Percentiles rank a stretch among this genome's conserved stretches.
phyloP scores from a whole-genome alignment of 345 rosid genomes.

The Citrus mangshanensis region DNA sequence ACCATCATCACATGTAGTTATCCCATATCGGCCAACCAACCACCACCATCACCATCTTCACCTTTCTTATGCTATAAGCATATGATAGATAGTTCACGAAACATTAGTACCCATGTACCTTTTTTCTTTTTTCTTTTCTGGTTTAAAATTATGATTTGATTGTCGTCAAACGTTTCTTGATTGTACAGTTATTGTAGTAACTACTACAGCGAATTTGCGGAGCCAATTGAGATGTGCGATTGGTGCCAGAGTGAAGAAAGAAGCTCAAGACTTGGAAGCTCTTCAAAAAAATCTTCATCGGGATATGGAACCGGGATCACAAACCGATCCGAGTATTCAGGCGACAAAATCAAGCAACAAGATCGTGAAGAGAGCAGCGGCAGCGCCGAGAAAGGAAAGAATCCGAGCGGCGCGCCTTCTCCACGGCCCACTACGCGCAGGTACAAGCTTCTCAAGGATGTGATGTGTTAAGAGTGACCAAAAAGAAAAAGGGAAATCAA shows the following conservation, averaged over 20 bases:
- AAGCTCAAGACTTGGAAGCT: slow-evolving; percentile 36
- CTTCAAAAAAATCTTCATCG: slow-evolving; percentile 40
- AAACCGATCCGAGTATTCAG: slow-evolving; percentile 61
- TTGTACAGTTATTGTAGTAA: slow-evolving; percentile 79
- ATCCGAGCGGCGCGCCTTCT: slow-evolving; percentile 54
- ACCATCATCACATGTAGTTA: slow-evolving; percentile 5
- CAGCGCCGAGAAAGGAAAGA: slow-evolving; percentile 47
- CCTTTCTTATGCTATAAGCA: neutral
- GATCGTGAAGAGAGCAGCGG: slow-evolving; percentile 35
- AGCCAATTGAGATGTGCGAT: slow-evolving; percentile 69
- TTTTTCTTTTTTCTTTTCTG: too few species aligned
- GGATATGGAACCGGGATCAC: slow-evolving; percentile 30
- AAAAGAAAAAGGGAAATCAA: neutral
- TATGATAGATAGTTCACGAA: neutral
- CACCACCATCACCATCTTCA: neutral
- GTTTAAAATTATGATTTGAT: neutral
- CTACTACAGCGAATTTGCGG: slow-evolving; percentile 64
- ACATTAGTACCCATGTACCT: neutral
- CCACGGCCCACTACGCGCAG: slow-evolving; percentile 82
- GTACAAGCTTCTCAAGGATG: slow-evolving; percentile 99
- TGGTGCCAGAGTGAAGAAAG: slow-evolving; percentile 86
- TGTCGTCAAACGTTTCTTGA: slow-evolving; percentile 1
- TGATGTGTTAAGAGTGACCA: slow-evolving; percentile 55
- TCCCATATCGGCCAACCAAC: slow-evolving; percentile 17
- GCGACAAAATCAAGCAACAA: slow-evolving; percentile 54